Evolutionary conservation across 2,329 filamentous ascomycete species (phyloP), one percentile per base, ranked within the genome.

Genomic region (Penicillium polonicum): DNA sequence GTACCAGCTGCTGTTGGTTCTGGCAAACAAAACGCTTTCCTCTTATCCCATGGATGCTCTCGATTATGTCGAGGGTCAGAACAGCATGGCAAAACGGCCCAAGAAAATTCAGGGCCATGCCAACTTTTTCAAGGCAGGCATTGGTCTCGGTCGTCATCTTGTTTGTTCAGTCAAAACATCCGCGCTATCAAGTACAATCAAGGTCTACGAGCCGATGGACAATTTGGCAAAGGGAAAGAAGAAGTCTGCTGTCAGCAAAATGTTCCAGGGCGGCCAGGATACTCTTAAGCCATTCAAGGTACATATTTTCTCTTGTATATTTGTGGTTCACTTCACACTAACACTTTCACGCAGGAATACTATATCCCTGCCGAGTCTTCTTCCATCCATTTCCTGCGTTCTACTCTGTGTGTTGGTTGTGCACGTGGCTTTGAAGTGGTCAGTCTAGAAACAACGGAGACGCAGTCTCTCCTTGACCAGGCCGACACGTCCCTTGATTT

Each of bases 281-380:
- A 91, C 96, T 67, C 84, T 99, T 62, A 95, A 95, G 77, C 91
- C 93, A 13, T 96, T 95, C 82, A 96, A 96, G 76, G 81, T 83
- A 67, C 57, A 74, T 67, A 29, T 58, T 41, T 52, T 12, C 38
- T 48, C 41, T 39, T 27, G 17, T 9, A 35, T 25, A 39, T 55
- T 17, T 13, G 29, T 51, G 23, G 9, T 42, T 45, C 12, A 13
- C 19, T 48, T 42, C 35, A n/a, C 19, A 62, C 59, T 60, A 52
- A 57, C 38, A 52, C n/a, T 67, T 29, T 23, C 5, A 12, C 12
- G 19, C 60, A 86, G 83, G 94, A 99, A 80, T 97, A 97, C 71
- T 99, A 99, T 77, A 97, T 99, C 60, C 94, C 94, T 0, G 94
- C 92, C 7, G 94, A 99, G 79, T 96, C 93, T n/a, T 93, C 91